These are phyloP conservation scores for Flaveria floridana DNA, from an alignment of 140 eudicot genomes.

Conservation along the genomic window DNA sequence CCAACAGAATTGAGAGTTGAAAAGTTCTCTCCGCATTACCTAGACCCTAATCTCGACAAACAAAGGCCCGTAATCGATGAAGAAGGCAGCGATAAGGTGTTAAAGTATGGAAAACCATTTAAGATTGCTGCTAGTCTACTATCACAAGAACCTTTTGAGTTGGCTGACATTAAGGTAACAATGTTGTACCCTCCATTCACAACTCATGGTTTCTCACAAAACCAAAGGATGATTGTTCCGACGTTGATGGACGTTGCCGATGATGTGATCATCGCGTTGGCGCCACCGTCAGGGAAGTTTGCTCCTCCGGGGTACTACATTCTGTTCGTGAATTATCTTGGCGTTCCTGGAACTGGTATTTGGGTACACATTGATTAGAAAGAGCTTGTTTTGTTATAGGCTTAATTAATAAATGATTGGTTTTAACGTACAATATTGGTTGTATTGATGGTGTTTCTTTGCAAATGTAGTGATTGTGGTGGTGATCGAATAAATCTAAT, in stretches of 20 bases:
- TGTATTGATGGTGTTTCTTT: not conserved
- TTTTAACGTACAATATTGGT: not conserved
- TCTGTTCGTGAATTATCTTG: constrained; percentile 57
- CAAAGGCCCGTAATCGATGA: constrained; percentile 30
- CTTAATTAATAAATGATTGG: not conserved
- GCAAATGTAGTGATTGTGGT: not conserved
- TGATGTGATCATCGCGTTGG: constrained; percentile 33
- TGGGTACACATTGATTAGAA: constrained; percentile 63
- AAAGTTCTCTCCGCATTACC: constrained; percentile 61
- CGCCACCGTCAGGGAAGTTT: constrained; percentile 58
- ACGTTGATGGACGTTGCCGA: constrained; percentile 17
- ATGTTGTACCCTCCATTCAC: constrained; percentile 75
- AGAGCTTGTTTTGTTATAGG: not conserved
- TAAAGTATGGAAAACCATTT: constrained; percentile 46
- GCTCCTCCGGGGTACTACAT: constrained; percentile 92
- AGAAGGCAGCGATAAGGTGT: constrained; percentile 7
- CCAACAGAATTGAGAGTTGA: constrained; percentile 67
- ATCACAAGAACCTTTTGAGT: not conserved
- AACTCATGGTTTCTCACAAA: constrained; percentile 78
- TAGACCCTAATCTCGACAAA: constrained; percentile 35
- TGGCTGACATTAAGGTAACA: constrained; percentile 49
- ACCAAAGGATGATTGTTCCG: constrained; percentile 62
- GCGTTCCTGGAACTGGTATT: constrained; percentile 65
- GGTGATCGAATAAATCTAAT: not conserved
- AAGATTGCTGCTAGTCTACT: not conserved